These are phyloP conservation scores for Hypoxylon crocopeplum DNA, from an alignment of 495 filamentous ascomycete species.

Conservation along the genomic window DNA sequence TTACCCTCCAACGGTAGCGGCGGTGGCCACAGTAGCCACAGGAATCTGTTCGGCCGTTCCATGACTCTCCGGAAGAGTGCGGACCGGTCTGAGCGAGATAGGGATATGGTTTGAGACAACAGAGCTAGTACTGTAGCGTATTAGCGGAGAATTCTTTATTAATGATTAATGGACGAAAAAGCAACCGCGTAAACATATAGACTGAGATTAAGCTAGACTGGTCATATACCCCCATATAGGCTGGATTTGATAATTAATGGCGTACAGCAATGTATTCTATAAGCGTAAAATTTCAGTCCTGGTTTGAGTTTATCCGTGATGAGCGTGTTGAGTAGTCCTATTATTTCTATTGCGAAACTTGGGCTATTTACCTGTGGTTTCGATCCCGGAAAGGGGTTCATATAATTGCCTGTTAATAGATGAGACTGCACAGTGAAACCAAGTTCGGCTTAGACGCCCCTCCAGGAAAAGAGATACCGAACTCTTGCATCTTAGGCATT, in stretches of 20 bases:
- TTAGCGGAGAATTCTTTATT: background rate
- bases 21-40: constrained; percentile 19
- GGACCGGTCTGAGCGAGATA: constrained; percentile 26
- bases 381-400: no score
- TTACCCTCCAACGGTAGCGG: constrained; percentile 17
- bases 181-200: constrained; percentile 4
- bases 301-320: no score
- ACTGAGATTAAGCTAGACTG: constrained; percentile 10
- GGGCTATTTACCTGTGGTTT: no score
- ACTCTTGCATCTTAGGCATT: no score
- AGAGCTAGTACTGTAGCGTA: background rate
- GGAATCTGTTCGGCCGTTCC: constrained; percentile 17
- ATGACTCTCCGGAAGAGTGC: constrained; percentile 20
- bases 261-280: constrained; percentile 7
- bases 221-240: constrained; percentile 20
- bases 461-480: no score
- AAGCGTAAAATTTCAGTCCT: no score
- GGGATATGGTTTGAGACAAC: constrained; percentile 32
- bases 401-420: no score
- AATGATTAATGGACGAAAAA: constrained; percentile 9
- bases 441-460: no score
- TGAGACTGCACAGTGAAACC: no score
- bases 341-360: no score
- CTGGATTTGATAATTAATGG: constrained; percentile 1
- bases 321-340: no score